Conservation (phyloP, 805 yeast species). For the Saturnispora kantuleensis region DNA sequence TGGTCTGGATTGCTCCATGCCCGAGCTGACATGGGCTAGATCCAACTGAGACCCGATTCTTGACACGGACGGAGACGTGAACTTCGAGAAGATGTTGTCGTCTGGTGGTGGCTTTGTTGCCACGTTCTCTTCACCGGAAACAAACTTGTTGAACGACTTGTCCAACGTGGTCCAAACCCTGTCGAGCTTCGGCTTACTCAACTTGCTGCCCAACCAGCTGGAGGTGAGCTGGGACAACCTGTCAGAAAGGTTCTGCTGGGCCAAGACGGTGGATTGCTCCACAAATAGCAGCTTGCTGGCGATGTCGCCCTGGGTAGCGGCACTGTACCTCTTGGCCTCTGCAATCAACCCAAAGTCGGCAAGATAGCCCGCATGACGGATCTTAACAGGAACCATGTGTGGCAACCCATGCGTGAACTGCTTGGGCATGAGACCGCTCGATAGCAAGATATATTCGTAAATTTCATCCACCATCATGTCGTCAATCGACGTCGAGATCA, state of each 20-base stretch:
- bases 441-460: slow-evolving; percentile 45
- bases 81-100: slow-evolving; percentile 58
- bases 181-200: slow-evolving; percentile 34
- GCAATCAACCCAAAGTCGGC: slow-evolving; percentile 54
- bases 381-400: slow-evolving; percentile 49
- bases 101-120: slow-evolving; percentile 27
- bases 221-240: slow-evolving; percentile 39
- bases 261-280: slow-evolving; percentile 26
- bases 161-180: slow-evolving; percentile 85
- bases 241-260: slow-evolving; percentile 32
- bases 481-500: slow-evolving; percentile 29
- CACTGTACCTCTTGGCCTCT: slow-evolving; percentile 58
- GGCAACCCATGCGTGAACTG: slow-evolving; percentile 29
- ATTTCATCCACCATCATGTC: slow-evolving; percentile 53
- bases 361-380: slow-evolving; percentile 57
- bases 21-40: slow-evolving; percentile 9
- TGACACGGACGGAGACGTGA: slow-evolving; percentile 54
- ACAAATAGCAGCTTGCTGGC: slow-evolving; percentile 29
- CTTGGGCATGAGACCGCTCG: slow-evolving; percentile 27
- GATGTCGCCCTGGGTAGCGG: slow-evolving; percentile 33
- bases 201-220: slow-evolving; percentile 65
- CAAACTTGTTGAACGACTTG: slow-evolving; percentile 66
- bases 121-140: slow-evolving; percentile 71
- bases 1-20: not conserved
- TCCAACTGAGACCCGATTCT: slow-evolving; percentile 40